Percentiles rank a stretch among this genome's conserved stretches.
These are phyloP conservation scores for Nothopassalora personata DNA, from an alignment of 2,329 filamentous ascomycete genomes.

Conservation along the genomic window DNA sequence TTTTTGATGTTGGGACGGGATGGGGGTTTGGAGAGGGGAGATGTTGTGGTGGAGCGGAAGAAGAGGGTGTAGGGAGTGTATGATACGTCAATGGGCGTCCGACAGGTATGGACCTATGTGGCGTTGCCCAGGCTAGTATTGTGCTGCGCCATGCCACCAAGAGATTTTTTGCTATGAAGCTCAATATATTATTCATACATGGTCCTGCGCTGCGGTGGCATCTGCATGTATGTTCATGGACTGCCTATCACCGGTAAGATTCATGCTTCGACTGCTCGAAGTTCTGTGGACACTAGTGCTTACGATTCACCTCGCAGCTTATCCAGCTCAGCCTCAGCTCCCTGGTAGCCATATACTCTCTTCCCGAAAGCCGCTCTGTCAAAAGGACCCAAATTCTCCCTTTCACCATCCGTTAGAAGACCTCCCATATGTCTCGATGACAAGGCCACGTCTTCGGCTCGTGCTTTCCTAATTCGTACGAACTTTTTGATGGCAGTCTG, in stretches of 20 bases:
- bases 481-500: conserved; percentile 1
- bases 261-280: too few species aligned
- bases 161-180: too few species aligned
- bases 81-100: too few species aligned
- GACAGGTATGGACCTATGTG: too few species aligned
- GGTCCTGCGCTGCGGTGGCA: too few species aligned
- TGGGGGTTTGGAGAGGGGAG: not conserved
- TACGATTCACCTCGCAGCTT: not conserved
- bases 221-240: too few species aligned
- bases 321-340: conserved; percentile 2
- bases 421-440: conserved; percentile 7
- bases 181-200: too few species aligned
- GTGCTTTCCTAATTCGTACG: conserved; percentile 2
- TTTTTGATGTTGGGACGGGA: conserved; percentile 22
- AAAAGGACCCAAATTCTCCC: not conserved
- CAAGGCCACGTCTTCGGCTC: conserved; percentile 5
- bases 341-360: conserved; percentile 6
- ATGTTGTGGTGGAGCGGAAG: not conserved
- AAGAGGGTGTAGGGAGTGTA: not conserved
- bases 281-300: too few species aligned
- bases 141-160: too few species aligned
- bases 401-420: conserved; percentile 2
- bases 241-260: too few species aligned
- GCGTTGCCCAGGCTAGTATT: too few species aligned
- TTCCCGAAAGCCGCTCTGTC: conserved; percentile 2